These are phyloP conservation scores for Wickerhamiella allomyrinae DNA, from an alignment of 805 yeast genomes.

Conservation along the genomic window DNA sequence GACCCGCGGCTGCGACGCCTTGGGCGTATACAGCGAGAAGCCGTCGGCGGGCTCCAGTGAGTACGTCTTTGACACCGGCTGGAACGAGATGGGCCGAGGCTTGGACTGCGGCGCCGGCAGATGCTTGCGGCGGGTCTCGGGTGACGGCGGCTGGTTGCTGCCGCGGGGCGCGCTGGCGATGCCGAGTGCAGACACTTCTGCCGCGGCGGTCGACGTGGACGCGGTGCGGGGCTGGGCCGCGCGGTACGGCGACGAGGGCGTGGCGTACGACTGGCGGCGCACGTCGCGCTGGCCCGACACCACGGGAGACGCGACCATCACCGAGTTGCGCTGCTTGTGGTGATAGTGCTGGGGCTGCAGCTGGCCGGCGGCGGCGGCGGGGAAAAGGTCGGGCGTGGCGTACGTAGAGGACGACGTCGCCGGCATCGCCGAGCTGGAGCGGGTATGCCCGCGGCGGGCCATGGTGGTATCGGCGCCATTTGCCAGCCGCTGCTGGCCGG, in stretches of 20 bases:
- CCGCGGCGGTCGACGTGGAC: slow-evolving; percentile 4
- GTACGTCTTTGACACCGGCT: slow-evolving; percentile 16
- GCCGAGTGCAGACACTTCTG: slow-evolving; percentile 17
- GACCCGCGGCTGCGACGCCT: slow-evolving; percentile 23
- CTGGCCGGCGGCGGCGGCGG: background rate
- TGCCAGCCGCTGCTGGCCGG: background rate
- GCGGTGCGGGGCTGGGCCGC: background rate
- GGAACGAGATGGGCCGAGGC: slow-evolving; percentile 28
- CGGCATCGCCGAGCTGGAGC: slow-evolving; percentile 6
- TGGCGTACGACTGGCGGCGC: background rate
- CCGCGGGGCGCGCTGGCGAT: slow-evolving; percentile 11
- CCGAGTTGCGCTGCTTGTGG: no score
- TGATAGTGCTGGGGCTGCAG: background rate
- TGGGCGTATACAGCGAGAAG: slow-evolving; percentile 15
- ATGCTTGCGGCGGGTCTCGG: slow-evolving; percentile 6
- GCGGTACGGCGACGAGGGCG: background rate
- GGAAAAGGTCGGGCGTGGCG: background rate
- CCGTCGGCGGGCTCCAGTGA: slow-evolving; percentile 3
- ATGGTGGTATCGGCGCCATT: background rate
- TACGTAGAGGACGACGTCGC: background rate
- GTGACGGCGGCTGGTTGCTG: background rate
- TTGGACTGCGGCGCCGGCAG: slow-evolving; percentile 14
- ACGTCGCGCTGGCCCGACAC: no score
- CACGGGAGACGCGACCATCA: no score
- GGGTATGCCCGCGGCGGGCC: slow-evolving; percentile 1